A percentile compares a stretch with the other conserved stretches of the same genome.
Evolutionary conservation across 345 rosid genomes (phyloP).

Genomic region (Eucalyptus curtisii): DNA sequence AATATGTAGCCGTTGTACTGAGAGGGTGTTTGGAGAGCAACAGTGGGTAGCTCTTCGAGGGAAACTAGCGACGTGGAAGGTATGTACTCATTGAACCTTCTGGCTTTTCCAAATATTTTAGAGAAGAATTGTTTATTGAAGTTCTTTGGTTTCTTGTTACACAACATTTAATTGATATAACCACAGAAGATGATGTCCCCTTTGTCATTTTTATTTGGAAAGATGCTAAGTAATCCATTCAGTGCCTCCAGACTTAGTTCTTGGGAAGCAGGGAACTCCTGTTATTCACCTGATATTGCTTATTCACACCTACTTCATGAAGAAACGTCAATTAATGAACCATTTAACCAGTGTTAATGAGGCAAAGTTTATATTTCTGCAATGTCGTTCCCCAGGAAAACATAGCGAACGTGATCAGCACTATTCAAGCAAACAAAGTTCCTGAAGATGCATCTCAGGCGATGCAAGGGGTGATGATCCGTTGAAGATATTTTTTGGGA

Average conservation of each 20-base stretch:
- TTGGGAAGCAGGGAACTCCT: not conserved
- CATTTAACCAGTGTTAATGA: not conserved
- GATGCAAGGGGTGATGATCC: conserved; percentile 51
- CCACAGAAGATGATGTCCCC: not conserved
- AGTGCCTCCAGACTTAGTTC: not conserved
- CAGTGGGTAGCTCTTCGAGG: conserved; percentile 64
- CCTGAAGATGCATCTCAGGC: conserved; percentile 72
- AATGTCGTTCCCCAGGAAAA: conserved; percentile 34
- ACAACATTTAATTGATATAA: not conserved
- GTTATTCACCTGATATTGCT: not conserved
- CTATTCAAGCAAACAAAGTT: conserved; percentile 81
- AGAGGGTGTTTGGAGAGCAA: conserved; percentile 57
- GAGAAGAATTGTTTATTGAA: not conserved
- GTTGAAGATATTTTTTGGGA: conserved; percentile 7
- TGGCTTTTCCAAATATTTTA: not conserved
- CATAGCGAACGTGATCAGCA: conserved; percentile 52
- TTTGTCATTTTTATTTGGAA: not conserved
- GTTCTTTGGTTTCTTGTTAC: not conserved
- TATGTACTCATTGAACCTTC: conserved; percentile 3
- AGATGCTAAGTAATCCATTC: not conserved
- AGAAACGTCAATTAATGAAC: not conserved
- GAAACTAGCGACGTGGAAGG: conserved; percentile 79
- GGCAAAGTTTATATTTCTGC: not conserved
- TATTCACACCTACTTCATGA: not conserved
- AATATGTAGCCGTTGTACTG: conserved; percentile 52